These are phyloP conservation scores for Phytophthora palmivora DNA, from an alignment of 352 stramenopile genomes.

Conservation along the genomic window DNA sequence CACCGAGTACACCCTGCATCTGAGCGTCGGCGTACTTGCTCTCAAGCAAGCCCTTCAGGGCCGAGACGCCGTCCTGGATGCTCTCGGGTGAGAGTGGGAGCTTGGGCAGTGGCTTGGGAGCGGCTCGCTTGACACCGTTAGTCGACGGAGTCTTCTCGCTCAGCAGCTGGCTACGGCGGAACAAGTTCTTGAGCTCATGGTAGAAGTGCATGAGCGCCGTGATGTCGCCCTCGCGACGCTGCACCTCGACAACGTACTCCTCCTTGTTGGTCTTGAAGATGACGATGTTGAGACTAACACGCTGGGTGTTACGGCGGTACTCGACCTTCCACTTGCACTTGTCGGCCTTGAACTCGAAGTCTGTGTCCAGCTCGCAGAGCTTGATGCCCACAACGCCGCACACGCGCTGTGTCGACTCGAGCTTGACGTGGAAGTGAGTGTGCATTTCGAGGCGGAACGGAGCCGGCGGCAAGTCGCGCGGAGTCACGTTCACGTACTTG, in stretches of 20 bases:
- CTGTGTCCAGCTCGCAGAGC: constrained; percentile 84
- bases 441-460: constrained; percentile 88
- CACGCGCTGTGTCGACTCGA: constrained; percentile 75
- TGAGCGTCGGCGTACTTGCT: constrained; percentile 83
- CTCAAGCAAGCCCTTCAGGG: constrained; percentile 74
- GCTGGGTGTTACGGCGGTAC: constrained; percentile 67
- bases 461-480: constrained; percentile 70
- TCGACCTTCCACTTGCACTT: constrained; percentile 92
- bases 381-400: constrained; percentile 81
- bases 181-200: constrained; percentile 76
- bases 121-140: constrained; percentile 70
- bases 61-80: constrained; percentile 61
- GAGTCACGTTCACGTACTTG: constrained; percentile 78
- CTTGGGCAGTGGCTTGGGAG: constrained; percentile 68
- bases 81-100: constrained; percentile 51
- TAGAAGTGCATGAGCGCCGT: constrained; percentile 84
- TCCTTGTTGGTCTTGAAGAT: constrained; percentile 77
- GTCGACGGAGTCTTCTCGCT: constrained; percentile 56
- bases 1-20: constrained; percentile 82
- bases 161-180: constrained; percentile 79
- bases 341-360: constrained; percentile 85
- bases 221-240: constrained; percentile 83
- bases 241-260: constrained; percentile 79
- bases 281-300: constrained; percentile 80
- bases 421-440: constrained; percentile 90